Percentiles rank a stretch among this genome's conserved stretches.
Evolutionary conservation across 306 rosid genomes (phyloP).

Genomic region (Malus sieversii): DNA sequence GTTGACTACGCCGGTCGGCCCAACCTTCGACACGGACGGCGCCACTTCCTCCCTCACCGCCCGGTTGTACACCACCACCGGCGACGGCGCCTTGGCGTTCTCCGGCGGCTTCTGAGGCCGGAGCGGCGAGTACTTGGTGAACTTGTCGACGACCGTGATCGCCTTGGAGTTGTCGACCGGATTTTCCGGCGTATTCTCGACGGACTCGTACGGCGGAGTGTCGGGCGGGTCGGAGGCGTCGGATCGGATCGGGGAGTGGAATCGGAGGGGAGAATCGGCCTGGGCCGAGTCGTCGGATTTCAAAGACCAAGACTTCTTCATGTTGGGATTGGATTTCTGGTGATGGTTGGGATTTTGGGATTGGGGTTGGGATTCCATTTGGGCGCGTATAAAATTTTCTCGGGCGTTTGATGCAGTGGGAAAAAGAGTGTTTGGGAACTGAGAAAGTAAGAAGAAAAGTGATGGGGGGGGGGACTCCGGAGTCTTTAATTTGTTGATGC

Average conservation of each 20-base stretch:
- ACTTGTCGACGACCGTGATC: slow-evolving; percentile 39
- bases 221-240: slow-evolving; percentile 60
- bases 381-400: not conserved
- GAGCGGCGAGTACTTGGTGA: slow-evolving; percentile 33
- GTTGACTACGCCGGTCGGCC: slow-evolving; percentile 17
- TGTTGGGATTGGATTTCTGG: slow-evolving; percentile 7
- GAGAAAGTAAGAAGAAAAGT: slow-evolving; percentile 21
- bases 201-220: slow-evolving; percentile 55
- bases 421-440: slow-evolving; percentile 29
- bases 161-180: slow-evolving; percentile 49
- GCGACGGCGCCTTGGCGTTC: slow-evolving; percentile 19
- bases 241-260: slow-evolving; percentile 60
- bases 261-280: slow-evolving; percentile 64
- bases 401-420: slow-evolving; percentile 18
- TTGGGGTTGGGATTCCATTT: slow-evolving; percentile 19
- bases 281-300: slow-evolving; percentile 50
- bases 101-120: slow-evolving; percentile 26
- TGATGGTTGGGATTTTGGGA: not conserved
- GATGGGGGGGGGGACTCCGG: not conserved
- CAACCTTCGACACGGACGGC: slow-evolving; percentile 34
- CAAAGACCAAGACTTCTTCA: slow-evolving; percentile 49
- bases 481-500: slow-evolving; percentile 13
- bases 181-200: slow-evolving; percentile 41
- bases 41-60: slow-evolving; percentile 40
- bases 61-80: slow-evolving; percentile 28